Evolutionary conservation across 2,329 filamentous ascomycete genomes (phyloP).

Genomic region (Davidsoniella neocaledoniae): DNA sequence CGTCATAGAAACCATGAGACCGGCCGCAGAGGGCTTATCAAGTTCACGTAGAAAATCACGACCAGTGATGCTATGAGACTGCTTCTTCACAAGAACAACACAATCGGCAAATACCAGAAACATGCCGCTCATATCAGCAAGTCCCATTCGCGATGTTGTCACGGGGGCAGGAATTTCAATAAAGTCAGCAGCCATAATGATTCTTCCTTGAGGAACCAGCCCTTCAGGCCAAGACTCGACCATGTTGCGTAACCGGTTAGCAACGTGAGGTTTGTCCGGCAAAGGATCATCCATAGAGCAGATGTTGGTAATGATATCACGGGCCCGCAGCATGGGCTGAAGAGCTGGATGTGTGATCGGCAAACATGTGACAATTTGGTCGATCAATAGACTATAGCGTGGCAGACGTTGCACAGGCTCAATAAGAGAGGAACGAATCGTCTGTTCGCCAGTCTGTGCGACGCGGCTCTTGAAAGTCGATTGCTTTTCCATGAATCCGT

Average conservation of each 20-base stretch:
- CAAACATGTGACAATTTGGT: conserved; percentile 78
- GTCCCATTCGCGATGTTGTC: conserved; percentile 7
- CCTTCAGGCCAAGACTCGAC: conserved; percentile 61
- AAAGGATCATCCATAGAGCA: conserved; percentile 71
- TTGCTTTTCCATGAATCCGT: conserved; percentile 59
- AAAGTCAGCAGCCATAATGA: conserved; percentile 70
- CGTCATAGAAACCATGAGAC: conserved; percentile 45
- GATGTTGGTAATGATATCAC: conserved; percentile 90
- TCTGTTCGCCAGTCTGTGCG: conserved; percentile 74
- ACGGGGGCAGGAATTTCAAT: conserved; percentile 63
- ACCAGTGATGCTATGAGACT: conserved; percentile 45
- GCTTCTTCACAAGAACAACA: conserved; percentile 60
- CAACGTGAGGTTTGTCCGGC: conserved; percentile 55
- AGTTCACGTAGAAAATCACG: conserved; percentile 69
- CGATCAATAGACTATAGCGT: conserved; percentile 88
- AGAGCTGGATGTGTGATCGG: conserved; percentile 76
- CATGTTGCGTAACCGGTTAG: conserved; percentile 57
- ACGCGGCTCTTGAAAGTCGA: conserved; percentile 72
- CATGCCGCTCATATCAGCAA: conserved; percentile 37
- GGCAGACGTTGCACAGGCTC: conserved; percentile 91
- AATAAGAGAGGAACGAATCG: conserved; percentile 78
- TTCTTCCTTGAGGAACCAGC: conserved; percentile 56
- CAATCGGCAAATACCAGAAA: conserved; percentile 75
- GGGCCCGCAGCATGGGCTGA: conserved; percentile 65
- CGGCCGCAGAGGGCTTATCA: conserved; percentile 57